phyloP scores from a whole-genome alignment of 352 stramenopile species.

The Peronosclerospora sorghi region DNA sequence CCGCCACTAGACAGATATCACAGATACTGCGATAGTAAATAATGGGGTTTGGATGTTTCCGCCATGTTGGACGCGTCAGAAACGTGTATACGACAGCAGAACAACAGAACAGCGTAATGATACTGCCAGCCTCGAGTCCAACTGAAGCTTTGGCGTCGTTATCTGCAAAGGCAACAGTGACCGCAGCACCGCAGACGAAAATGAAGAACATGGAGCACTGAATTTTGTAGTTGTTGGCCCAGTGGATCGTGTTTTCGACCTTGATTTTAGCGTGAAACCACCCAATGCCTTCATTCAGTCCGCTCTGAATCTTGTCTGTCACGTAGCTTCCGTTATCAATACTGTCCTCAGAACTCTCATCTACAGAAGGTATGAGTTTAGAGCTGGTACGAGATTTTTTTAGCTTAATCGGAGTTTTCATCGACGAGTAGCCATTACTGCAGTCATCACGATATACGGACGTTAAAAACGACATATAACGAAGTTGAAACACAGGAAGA shows the following conservation, averaged over 20 bases:
- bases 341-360: constrained; percentile 68
- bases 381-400: constrained; percentile 20
- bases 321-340: constrained; percentile 61
- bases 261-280: constrained; percentile 85
- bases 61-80: constrained; percentile 58
- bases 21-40: constrained; percentile 81
- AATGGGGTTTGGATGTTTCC: constrained; percentile 82
- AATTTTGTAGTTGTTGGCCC: constrained; percentile 85
- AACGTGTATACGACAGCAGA: constrained; percentile 72
- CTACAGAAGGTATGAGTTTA: constrained; percentile 33
- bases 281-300: constrained; percentile 45
- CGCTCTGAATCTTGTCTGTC: constrained; percentile 45
- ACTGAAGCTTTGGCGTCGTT: constrained; percentile 48
- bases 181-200: constrained; percentile 40
- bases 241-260: constrained; percentile 74
- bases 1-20: constrained; percentile 67
- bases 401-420: constrained; percentile 43
- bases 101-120: constrained; percentile 72
- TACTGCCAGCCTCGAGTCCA: constrained; percentile 55
- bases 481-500: not conserved
- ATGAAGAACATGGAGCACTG: constrained; percentile 67
- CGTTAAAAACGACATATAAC: not conserved
- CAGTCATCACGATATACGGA: not conserved
- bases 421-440: constrained; percentile 36
- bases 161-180: constrained; percentile 50